A percentile compares a stretch with the other conserved stretches of the same genome.
Conservation (phyloP, 1,284 basidiomycete genomes). For the Athelia psychrophila region DNA sequence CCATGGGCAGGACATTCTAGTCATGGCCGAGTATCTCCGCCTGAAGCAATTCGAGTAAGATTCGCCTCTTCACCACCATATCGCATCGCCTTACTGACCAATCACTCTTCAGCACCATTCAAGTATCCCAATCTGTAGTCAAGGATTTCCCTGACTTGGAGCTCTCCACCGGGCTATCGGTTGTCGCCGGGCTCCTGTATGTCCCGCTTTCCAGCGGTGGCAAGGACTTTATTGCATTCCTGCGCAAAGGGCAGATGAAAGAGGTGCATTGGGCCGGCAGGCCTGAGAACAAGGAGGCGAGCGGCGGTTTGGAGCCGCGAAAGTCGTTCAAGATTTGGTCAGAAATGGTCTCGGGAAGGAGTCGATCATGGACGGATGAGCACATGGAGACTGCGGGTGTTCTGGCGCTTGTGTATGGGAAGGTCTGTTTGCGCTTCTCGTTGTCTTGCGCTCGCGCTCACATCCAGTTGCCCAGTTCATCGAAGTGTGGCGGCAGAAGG, state of each 20-base stretch:
- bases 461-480: slow-evolving; percentile 54
- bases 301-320: slow-evolving; percentile 63
- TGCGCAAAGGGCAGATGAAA: slow-evolving; percentile 74
- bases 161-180: slow-evolving; percentile 64
- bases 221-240: slow-evolving; percentile 80
- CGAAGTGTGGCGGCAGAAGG: slow-evolving; percentile 87
- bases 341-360: slow-evolving; percentile 73
- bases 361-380: slow-evolving; percentile 82
- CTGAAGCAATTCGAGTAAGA: slow-evolving; percentile 71
- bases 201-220: slow-evolving; percentile 75
- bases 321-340: slow-evolving; percentile 85
- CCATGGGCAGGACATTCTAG: slow-evolving; percentile 83
- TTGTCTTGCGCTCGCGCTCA: neutral
- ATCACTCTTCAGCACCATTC: slow-evolving; percentile 40
- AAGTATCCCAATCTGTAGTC: slow-evolving; percentile 69
- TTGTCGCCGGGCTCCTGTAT: slow-evolving; percentile 78
- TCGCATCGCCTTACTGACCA: neutral
- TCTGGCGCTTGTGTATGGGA: slow-evolving; percentile 81
- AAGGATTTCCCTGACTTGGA: slow-evolving; percentile 78
- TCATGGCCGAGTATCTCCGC: slow-evolving; percentile 84
- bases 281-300: slow-evolving; percentile 52
- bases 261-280: slow-evolving; percentile 81
- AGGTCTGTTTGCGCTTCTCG: slow-evolving; percentile 34
- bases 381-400: slow-evolving; percentile 87
- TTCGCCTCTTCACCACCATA: neutral